These are phyloP conservation scores for Tolypocladium tundrense DNA, from an alignment of 2,329 filamentous ascomycete species.

Conservation along the genomic window DNA sequence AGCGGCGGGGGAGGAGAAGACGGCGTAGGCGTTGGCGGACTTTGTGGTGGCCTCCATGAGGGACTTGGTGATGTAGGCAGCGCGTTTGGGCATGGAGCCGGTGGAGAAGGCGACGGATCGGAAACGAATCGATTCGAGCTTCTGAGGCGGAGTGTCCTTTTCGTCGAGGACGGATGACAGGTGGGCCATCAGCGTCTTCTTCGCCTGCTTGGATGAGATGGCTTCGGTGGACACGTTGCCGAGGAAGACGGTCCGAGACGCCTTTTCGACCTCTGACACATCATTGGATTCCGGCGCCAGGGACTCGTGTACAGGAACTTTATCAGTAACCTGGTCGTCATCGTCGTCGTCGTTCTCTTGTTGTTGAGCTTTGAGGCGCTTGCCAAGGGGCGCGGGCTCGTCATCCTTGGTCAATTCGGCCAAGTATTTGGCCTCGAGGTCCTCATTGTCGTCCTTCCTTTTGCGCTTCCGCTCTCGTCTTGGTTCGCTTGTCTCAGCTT, in stretches of 20 bases:
- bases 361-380: slow-evolving; percentile 39
- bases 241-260: slow-evolving; percentile 81
- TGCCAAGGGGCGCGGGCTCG: slow-evolving; percentile 44
- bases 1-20: slow-evolving; percentile 67
- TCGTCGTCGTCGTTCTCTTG: slow-evolving; percentile 25
- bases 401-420: slow-evolving; percentile 51
- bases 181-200: slow-evolving; percentile 67
- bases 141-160: slow-evolving; percentile 47
- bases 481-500: slow-evolving; percentile 18
- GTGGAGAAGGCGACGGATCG: slow-evolving; percentile 81
- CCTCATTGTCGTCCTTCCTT: slow-evolving; percentile 56
- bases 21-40: slow-evolving; percentile 87
- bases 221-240: slow-evolving; percentile 80
- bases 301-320: slow-evolving; percentile 46
- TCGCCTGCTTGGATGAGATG: slow-evolving; percentile 71
- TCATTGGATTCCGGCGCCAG: slow-evolving; percentile 42
- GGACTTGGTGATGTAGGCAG: slow-evolving; percentile 84
- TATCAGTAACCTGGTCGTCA: slow-evolving; percentile 28
- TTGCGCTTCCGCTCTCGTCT: slow-evolving; percentile 51
- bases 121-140: slow-evolving; percentile 86
- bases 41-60: slow-evolving; percentile 86
- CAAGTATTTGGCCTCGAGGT: slow-evolving; percentile 62
- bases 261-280: slow-evolving; percentile 65
- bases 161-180: slow-evolving; percentile 62
- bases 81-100: slow-evolving; percentile 73